phyloP scores from a whole-genome alignment of 345 rosid genomes.

The Salix caprea region DNA sequence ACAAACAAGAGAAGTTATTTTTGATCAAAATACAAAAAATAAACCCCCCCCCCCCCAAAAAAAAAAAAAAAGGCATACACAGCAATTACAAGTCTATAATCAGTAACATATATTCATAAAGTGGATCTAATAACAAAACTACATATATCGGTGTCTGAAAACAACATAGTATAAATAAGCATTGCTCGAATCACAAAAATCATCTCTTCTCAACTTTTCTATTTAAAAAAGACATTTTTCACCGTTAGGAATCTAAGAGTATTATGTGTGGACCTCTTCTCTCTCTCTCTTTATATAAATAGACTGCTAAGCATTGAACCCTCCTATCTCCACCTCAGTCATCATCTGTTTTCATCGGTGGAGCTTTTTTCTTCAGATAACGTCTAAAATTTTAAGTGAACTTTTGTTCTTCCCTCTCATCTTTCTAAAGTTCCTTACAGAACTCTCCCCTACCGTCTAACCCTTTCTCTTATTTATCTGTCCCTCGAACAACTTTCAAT shows the following conservation, averaged over 20 bases:
- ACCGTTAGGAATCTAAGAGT: not conserved
- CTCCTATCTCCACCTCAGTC: not conserved
- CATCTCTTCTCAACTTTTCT: no score
- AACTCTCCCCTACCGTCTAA: not conserved
- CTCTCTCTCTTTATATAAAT: not conserved
- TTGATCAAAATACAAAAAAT: no score
- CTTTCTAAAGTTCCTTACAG: not conserved
- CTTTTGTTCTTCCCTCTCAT: not conserved
- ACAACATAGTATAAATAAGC: no score
- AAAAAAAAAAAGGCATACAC: no score
- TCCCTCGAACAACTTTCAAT: not conserved
- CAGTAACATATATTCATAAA: no score
- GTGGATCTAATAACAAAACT: no score
- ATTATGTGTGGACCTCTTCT: not conserved
- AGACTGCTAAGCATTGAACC: not conserved
- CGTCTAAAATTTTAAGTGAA: not conserved
- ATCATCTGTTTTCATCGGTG: slow-evolving; percentile 4
- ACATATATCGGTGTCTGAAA: no score
- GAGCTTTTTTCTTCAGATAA: not conserved
- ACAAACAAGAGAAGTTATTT: no score
- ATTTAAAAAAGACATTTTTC: no score
- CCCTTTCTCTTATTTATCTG: not conserved
- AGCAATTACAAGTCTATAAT: no score
- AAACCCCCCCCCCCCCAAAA: no score
- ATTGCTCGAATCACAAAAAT: no score